These are phyloP conservation scores for Solanum pinnatisectum DNA, from an alignment of 257 asterid genomes.

Conservation along the genomic window DNA sequence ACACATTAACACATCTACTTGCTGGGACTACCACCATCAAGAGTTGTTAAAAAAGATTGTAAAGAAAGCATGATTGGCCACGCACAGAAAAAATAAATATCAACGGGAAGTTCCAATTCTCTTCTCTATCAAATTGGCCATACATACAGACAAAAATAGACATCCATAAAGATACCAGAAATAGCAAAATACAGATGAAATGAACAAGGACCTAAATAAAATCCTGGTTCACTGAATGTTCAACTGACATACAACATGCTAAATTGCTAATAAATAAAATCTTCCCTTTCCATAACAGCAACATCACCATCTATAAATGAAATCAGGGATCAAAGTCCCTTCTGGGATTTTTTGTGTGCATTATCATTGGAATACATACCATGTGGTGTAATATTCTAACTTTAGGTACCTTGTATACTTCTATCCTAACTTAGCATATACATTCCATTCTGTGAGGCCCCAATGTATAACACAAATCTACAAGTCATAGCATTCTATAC, in stretches of 20 bases:
- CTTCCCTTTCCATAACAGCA: not conserved
- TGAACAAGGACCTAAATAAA: not conserved
- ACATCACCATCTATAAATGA: not conserved
- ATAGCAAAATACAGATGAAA: not conserved
- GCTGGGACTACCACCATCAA: not conserved
- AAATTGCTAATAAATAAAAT: not conserved
- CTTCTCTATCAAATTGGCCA: not conserved
- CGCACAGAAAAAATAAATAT: not conserved
- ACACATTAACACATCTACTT: not conserved
- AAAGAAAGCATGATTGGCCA: not conserved
- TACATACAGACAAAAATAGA: not conserved
- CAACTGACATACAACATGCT: not conserved
- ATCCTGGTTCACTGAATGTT: not conserved
- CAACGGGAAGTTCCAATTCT: not conserved
- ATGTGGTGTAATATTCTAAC: not conserved
- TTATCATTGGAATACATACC: not conserved
- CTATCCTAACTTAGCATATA: not conserved
- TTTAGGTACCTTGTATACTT: not conserved
- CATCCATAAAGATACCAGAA: not conserved
- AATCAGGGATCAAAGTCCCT: not conserved
- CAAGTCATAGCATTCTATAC: not conserved
- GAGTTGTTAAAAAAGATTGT: not conserved
- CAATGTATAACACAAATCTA: not conserved
- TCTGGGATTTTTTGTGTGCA: not conserved
- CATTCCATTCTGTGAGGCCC: not conserved